Evolutionary conservation across 805 yeast genomes (phyloP), one percentile per base, ranked within the genome.

Genomic region (Barnettozyma pratensis): DNA sequence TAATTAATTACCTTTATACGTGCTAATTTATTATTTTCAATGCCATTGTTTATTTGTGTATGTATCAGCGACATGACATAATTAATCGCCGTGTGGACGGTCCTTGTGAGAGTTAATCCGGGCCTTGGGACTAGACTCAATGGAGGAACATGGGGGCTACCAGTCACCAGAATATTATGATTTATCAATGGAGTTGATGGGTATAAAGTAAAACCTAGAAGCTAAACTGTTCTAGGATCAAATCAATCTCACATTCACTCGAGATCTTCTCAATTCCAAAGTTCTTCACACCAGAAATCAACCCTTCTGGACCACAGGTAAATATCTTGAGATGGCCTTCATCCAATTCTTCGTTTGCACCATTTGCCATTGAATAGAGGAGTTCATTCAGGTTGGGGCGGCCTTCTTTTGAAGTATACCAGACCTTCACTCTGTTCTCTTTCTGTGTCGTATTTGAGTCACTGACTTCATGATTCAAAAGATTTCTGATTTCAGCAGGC

Each of bases 291-390:
- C 41, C 45, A 2, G 36, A n/a, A 52, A 61, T 55, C 42, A 61
- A 39, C 2, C 29, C 27, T 27, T 41, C 42, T 3, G 65, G 64
- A 6, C 65, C 65, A 53, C 65, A 61, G 6, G 56, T 61, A n/a
- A 59, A 52, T 4, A 61, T 41, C 30, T 56, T 52, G 2, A 58
- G 27, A 8, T 44, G 47, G 4, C 11, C 34, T 10, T 26, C 27
- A 27, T 41, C 35, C 5, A n/a, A 29, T 19, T 37, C 38, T 19
- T 44, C 45, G 26, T 37, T 38, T 4, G 10, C 41, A 8, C 11
- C n/a, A 1, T 36, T 34, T 10, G 48, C 42, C 12, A 49, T 35
- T 1, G 49, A 19, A 30, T 37, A 44, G 3, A 61, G 27, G 11
- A 58, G 7, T 25, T 57, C 50, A 3, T 47, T 14, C 1, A 60